A percentile compares a stretch with the other conserved stretches of the same genome.
phyloP scores from a whole-genome alignment of 192 early-diverging fungal genomes.

The Mortierella claussenii region DNA sequence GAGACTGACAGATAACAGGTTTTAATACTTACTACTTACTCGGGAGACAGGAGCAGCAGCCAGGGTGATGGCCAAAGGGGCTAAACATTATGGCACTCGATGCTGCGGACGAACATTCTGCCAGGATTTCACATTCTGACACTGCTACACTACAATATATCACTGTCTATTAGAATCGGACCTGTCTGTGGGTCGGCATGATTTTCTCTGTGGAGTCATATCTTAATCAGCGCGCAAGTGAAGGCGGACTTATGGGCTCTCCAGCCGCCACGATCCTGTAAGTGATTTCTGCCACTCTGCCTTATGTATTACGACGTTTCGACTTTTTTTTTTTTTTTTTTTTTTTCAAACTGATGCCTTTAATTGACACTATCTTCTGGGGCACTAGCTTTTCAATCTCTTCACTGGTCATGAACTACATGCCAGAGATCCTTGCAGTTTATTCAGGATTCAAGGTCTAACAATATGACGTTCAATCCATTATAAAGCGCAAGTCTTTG shows the following conservation, averaged over 20 bases:
- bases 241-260: constrained; percentile 37
- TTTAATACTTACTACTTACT: too few species aligned
- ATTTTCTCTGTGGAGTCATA: constrained; percentile 47
- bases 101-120: too few species aligned
- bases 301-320: too few species aligned
- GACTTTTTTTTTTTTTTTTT: constrained; percentile 18
- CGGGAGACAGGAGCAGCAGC: too few species aligned
- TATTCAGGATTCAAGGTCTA: constrained; percentile 31
- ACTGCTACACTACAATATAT: too few species aligned
- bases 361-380: too few species aligned
- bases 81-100: too few species aligned
- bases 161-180: constrained; percentile 28
- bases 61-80: too few species aligned
- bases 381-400: constrained; percentile 38
- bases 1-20: too few species aligned
- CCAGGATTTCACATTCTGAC: too few species aligned
- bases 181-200: constrained; percentile 39
- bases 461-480: constrained; percentile 3
- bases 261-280: constrained; percentile 47
- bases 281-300: too few species aligned
- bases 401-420: constrained; percentile 35
- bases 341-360: neutral
- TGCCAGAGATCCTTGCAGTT: constrained; percentile 28
- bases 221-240: constrained; percentile 47
- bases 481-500: too few species aligned